Evolutionary conservation across 2,329 filamentous ascomycete genomes (phyloP), one percentile per base, ranked within the genome.

Genomic region (Neonectria sp.): DNA sequence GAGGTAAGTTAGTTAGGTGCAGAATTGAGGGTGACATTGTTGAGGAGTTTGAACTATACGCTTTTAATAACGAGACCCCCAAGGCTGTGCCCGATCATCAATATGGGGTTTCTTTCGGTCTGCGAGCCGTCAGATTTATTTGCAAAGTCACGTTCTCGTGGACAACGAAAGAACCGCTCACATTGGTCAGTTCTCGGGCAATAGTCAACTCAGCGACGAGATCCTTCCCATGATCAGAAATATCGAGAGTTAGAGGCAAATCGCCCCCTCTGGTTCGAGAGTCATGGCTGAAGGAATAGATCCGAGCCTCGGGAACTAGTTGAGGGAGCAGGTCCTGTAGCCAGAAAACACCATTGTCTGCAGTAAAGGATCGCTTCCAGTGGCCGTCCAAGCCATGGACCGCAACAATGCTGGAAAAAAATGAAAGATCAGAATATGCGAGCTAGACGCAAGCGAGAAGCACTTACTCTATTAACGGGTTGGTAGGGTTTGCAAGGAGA

Each of bases 341-440:
- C 92, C 92, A 94, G 79, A 91, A 93, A 35, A 88, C 83, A 45
- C 85, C 85, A 68, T 88, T 86, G 67, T 79, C 80, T 13, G 85
- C 80, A 3, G 84, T 86, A 87, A 91, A 94, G 52, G 91, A 92
- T 68, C 85, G 85, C 53, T 88, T 82, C 0, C 91, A 90, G 27
- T 89, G 81, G 31, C 92, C 92, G 76, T 93, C 93, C 59, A 89
- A 85, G 43, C 92, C 92, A 75, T 94, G 92, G 31, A 94, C 89
- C 68, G 93, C 88, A 31, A 94, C 87, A 46, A 94, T 88, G 17
- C 55, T 63, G 11, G 4, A 35, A 3, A 35, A 11, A 11, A 13
- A 35, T 12, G 11, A 13, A 11, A 11, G 33, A 35, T 35, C 33
- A 35, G 33, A 35, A 35, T 35, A 35, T 35, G 33, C 11, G 2